Conservation (phyloP, 768 basidiomycete genomes). For the Russula earlei region DNA sequence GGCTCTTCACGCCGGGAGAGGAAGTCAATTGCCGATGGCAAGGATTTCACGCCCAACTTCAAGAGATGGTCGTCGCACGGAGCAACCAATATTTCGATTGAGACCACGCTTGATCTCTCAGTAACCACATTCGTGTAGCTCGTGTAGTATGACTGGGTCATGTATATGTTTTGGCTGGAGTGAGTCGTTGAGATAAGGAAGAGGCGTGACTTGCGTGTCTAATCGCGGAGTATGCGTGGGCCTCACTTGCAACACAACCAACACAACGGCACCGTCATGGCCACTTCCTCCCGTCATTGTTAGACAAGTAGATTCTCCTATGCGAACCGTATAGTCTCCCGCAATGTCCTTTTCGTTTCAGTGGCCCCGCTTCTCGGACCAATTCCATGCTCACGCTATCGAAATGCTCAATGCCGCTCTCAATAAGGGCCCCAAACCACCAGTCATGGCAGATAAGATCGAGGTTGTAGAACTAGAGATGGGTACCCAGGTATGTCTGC, state of each 20-base stretch:
- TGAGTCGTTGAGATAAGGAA: too few species aligned
- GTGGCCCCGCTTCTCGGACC: constrained; percentile 95
- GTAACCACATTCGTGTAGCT: too few species aligned
- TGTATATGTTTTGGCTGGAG: too few species aligned
- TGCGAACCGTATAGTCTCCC: neutral
- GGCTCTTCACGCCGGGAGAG: neutral
- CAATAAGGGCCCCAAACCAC: constrained; percentile 95
- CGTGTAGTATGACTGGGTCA: too few species aligned
- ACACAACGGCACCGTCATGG: constrained; percentile 1
- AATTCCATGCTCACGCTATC: constrained; percentile 92
- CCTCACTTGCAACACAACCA: too few species aligned
- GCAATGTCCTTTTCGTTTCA: constrained; percentile 85
- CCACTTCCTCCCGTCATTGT: neutral
- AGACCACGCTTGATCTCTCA: too few species aligned
- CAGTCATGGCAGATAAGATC: constrained; percentile 94
- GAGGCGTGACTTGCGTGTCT: too few species aligned
- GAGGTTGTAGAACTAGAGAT: constrained; percentile 99
- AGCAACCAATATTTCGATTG: too few species aligned
- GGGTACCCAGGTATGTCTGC: constrained; percentile 77
- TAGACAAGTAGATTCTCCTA: neutral
- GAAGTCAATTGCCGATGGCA: neutral
- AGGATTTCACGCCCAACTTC: neutral
- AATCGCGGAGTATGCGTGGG: too few species aligned
- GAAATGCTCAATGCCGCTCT: constrained; percentile 95
- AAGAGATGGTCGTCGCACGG: too few species aligned